These are phyloP conservation scores for Fonsecaea nubica DNA, from an alignment of 2,329 filamentous ascomycete genomes.

Conservation along the genomic window DNA sequence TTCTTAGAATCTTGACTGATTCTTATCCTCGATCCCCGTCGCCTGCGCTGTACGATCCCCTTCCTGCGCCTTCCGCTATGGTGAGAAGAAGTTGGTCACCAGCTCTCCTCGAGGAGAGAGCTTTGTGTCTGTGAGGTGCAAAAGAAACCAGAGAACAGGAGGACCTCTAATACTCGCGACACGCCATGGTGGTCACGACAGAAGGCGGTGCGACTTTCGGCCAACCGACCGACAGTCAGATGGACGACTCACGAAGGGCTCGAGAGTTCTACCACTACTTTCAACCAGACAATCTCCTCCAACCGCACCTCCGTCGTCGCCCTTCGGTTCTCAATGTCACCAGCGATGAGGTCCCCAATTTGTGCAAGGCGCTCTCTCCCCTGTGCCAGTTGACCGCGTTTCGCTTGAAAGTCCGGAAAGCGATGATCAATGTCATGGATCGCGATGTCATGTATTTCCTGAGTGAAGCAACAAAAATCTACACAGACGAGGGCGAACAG, in stretches of 20 bases:
- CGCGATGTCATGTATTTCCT: slow-evolving; percentile 57
- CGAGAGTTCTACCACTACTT: slow-evolving; percentile 52
- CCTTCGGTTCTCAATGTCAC: slow-evolving; percentile 16
- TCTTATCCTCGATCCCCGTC: not conserved
- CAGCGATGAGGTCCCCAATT: slow-evolving; percentile 20
- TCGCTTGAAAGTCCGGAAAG: slow-evolving; percentile 44
- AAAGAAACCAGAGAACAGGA: not conserved
- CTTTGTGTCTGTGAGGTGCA: not conserved
- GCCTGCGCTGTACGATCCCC: not conserved
- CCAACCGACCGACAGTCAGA: slow-evolving; percentile 6
- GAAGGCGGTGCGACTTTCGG: not conserved
- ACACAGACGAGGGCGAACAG: slow-evolving; percentile 40
- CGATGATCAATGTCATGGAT: slow-evolving; percentile 56
- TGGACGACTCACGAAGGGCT: slow-evolving; percentile 42
- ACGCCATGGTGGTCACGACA: slow-evolving; percentile 11
- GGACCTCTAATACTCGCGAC: not conserved
- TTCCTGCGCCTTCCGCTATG: slow-evolving; percentile 2
- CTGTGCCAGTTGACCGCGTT: slow-evolving; percentile 28
- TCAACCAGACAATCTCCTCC: slow-evolving; percentile 42
- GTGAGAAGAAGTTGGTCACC: slow-evolving; percentile 3
- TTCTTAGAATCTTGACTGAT: not conserved
- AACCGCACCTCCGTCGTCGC: slow-evolving; percentile 27
- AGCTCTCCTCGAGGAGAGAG: not conserved
- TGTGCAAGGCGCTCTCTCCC: slow-evolving; percentile 26
- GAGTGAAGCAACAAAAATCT: slow-evolving; percentile 55